A percentile compares a stretch with the other conserved stretches of the same genome.
Conservation (phyloP, 441 rosid genomes). For the Sinapis alba region DNA sequence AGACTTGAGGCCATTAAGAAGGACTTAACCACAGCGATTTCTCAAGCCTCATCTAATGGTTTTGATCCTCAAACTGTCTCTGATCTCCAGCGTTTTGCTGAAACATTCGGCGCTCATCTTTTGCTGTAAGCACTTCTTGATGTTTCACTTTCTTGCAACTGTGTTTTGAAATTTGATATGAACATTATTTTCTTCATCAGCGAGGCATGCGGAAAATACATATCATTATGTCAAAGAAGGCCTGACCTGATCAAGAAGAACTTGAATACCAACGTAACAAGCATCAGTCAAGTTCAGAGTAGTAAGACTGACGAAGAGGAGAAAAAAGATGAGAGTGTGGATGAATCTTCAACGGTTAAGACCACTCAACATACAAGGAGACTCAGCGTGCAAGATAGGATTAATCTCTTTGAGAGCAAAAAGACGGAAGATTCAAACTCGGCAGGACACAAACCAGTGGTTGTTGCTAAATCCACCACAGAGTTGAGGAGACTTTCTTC, state of each 20-base stretch:
- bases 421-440: constrained; percentile 73
- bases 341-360: constrained; percentile 56
- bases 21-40: constrained; percentile 67
- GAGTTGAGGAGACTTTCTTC: constrained; percentile 87
- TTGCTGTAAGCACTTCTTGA: constrained; percentile 70
- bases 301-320: constrained; percentile 47
- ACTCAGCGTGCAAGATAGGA: constrained; percentile 98
- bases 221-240: constrained; percentile 76
- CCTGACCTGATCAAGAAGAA: constrained; percentile 68
- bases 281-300: constrained; percentile 18
- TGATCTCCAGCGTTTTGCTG: constrained; percentile 78
- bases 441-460: constrained; percentile 60
- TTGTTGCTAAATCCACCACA: constrained; percentile 56
- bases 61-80: constrained; percentile 66
- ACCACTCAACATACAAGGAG: constrained; percentile 56
- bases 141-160: constrained; percentile 4
- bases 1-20: constrained; percentile 80
- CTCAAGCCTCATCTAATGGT: constrained; percentile 83
- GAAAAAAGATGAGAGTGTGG: constrained; percentile 49
- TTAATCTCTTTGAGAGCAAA: constrained; percentile 91
- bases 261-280: constrained; percentile 40
- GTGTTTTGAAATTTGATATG: background rate
- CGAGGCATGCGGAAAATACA: constrained; percentile 76
- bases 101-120: constrained; percentile 73
- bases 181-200: constrained; percentile 43